Evolutionary conservation across 2,329 filamentous ascomycete species (phyloP).

Genomic region (Pleurostoma richardsiae): DNA sequence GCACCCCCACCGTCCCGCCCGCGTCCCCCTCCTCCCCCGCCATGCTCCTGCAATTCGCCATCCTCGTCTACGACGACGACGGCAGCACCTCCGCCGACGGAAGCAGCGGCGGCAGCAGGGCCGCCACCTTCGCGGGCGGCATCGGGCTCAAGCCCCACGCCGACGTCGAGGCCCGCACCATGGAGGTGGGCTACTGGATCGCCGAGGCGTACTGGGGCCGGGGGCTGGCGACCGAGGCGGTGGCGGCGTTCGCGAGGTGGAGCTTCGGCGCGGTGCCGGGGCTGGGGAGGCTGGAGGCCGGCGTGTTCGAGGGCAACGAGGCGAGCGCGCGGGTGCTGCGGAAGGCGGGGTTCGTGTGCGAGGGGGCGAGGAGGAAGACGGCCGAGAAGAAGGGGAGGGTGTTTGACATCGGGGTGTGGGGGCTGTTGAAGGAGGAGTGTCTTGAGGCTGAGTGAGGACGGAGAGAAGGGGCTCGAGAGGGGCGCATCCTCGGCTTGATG

Average conservation of each 20-base stretch:
- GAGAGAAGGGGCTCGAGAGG: too few relatives aligned
- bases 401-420: conserved; percentile 29
- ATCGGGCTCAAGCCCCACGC: conserved; percentile 29
- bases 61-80: conserved; percentile 27
- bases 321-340: conserved; percentile 35
- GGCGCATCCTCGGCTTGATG: too few relatives aligned
- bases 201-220: conserved; percentile 36
- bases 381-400: conserved; percentile 34
- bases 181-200: conserved; percentile 47
- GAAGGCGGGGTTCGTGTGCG: conserved; percentile 34
- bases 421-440: conserved; percentile 30
- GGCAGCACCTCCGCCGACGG: conserved; percentile 18
- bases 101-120: neutral
- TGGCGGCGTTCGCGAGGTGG: conserved; percentile 33
- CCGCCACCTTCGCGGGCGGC: conserved; percentile 29
- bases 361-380: conserved; percentile 36
- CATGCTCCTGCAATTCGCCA: conserved; percentile 6
- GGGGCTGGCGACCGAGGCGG: conserved; percentile 36
- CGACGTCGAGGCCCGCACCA: conserved; percentile 34
- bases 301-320: conserved; percentile 29
- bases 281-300: conserved; percentile 35
- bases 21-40: conserved; percentile 21
- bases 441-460: neutral
- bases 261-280: conserved; percentile 34
- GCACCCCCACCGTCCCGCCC: conserved; percentile 1